Evolutionary conservation across 163 green algal species (phyloP).

Genomic region (Chloromonas sp.): DNA sequence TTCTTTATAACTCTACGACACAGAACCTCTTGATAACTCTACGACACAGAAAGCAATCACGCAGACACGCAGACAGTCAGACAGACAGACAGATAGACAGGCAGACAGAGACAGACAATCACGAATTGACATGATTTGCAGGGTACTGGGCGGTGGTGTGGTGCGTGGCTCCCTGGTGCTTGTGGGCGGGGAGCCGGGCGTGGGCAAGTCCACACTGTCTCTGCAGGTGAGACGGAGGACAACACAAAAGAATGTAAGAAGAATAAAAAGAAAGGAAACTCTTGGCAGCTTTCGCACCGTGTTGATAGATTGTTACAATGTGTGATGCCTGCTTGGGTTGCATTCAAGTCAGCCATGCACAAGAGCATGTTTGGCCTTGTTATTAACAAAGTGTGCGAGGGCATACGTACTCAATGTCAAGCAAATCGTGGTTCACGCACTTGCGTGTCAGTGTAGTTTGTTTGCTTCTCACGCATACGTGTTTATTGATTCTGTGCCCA

Average conservation of each 20-base stretch:
- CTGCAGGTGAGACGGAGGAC: conserved; percentile 64
- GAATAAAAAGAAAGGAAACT: not conserved
- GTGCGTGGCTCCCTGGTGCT: conserved; percentile 83
- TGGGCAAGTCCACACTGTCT: conserved; percentile 93
- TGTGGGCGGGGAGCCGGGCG: conserved; percentile 87
- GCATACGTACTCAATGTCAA: no score
- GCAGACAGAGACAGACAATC: not conserved
- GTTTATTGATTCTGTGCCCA: no score
- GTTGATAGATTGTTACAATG: not conserved
- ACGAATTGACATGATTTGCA: conserved; percentile 1
- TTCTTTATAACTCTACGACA: not conserved
- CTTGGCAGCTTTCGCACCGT: no score
- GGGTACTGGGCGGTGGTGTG: conserved; percentile 89
- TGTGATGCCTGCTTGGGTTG: no score
- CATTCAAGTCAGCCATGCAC: no score
- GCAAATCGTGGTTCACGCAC: no score
- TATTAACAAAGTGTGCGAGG: no score
- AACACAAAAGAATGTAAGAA: not conserved
- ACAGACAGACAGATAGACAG: conserved; percentile 1
- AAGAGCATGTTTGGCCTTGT: no score
- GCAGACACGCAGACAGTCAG: conserved; percentile 3
- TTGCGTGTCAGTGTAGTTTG: no score
- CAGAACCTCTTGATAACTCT: not conserved
- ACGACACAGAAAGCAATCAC: not conserved
- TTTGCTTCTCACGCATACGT: no score